phyloP scores from a whole-genome alignment of 225 moss, liverwort and hornwort species.

The Pseudoscleropodium purum region DNA sequence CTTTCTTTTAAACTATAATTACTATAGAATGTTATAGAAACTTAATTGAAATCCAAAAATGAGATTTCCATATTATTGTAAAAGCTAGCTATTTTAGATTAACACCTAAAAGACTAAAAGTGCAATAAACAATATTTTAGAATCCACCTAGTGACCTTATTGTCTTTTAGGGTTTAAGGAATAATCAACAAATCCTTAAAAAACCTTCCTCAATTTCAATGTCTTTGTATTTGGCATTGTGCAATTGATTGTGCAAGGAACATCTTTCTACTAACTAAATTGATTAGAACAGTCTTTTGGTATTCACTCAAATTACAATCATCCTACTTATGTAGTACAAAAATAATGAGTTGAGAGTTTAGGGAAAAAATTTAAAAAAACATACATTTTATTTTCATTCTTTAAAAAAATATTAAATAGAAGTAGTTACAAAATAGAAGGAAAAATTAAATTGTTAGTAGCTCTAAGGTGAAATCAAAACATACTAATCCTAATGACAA shows the following conservation, averaged over 20 bases:
- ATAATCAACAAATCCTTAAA: no score
- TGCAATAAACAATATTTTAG: no score
- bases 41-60: background rate
- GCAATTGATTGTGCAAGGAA: background rate
- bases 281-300: background rate
- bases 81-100: background rate
- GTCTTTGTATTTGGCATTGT: background rate
- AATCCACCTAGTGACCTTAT: no score
- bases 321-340: no score
- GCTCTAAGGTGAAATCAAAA: background rate
- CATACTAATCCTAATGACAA: background rate
- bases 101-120: no score
- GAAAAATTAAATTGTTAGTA: background rate
- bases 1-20: background rate
- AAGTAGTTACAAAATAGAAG: background rate
- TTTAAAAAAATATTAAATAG: background rate
- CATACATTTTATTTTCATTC: accelerated
- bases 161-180: no score
- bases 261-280: background rate
- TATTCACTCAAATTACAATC: background rate
- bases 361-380: background rate
- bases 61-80: background rate
- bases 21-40: background rate
- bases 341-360: background rate
- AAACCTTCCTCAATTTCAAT: background rate